Evolutionary conservation across 148 eudicot genomes (phyloP), one percentile per base, ranked within the genome.

Genomic region (Selenicereus undatus): DNA sequence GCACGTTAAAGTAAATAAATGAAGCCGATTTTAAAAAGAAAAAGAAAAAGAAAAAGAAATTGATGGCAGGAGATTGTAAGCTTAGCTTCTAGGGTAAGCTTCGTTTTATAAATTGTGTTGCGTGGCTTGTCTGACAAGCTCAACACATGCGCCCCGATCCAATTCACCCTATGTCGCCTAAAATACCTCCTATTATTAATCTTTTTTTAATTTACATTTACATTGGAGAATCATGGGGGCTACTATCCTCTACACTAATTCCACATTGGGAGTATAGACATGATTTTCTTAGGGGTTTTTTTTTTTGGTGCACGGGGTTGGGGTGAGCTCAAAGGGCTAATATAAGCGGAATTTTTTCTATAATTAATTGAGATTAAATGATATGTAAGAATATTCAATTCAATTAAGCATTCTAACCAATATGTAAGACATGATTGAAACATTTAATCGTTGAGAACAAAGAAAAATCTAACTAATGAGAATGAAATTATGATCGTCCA

Each of bases 71-170:
- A 54, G 1, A 54, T 3, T 54, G 0, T 3, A 54, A 16, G 1
- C 3, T 22, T 81, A 86, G 85, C 92, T 88, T 88, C 75, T 35
- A 3, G 26, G 21, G 32, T 48, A 89, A 84, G 91, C 71, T 77
- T 82, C 50, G 22, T 18, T n/a, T 21, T 50, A 64, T 3, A 64
- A 64, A n/a, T 83, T 79, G 4, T 18, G 78, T 86, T 82, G 83
- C 83, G 76, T 81, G 82, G 86, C 92, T 88, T 90, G 66, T 54
- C 42, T 56, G 83, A 82, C 70, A 90, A 88, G 90, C 88, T 81
- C 27, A 52, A 20, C 51, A 78, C 81, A 76, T 82, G 73, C 76
- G 66, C 68, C 80, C 75, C 75, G n/a, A 30, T 54, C 39, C 78
- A 16, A 76, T 83, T 78, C 77, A 77, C 78, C 54, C 27, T 35